Conservation (phyloP, 495 filamentous ascomycete species). For the Sphaerosporella brunnea region DNA sequence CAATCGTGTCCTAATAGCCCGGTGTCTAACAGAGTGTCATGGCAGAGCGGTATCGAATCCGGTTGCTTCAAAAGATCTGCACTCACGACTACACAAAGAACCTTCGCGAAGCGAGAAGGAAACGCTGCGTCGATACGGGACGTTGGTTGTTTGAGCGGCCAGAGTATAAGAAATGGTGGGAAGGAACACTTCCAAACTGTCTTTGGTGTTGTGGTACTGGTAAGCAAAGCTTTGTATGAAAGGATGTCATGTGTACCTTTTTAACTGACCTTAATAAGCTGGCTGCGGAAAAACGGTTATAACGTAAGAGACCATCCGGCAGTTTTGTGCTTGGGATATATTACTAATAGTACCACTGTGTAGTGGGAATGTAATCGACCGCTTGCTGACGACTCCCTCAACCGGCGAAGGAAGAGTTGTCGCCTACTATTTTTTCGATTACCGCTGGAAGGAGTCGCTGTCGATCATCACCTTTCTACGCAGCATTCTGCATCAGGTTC, state of each 20-base stretch:
- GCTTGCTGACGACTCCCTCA: neutral
- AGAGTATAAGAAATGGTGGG: neutral
- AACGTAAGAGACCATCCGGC: neutral
- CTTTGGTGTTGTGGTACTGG: neutral
- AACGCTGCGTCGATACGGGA: neutral
- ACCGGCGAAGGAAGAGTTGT: neutral
- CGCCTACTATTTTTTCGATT: neutral
- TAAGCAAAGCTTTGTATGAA: neutral
- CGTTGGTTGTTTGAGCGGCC: neutral
- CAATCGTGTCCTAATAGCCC: too few relatives aligned
- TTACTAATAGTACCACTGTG: neutral
- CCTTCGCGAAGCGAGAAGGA: slow-evolving; percentile 3
- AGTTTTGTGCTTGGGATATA: neutral
- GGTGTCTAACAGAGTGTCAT: too few relatives aligned
- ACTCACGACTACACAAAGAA: slow-evolving; percentile 6
- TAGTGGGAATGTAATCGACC: neutral
- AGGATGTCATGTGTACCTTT: neutral
- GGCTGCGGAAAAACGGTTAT: neutral
- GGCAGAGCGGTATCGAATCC: slow-evolving; percentile 4
- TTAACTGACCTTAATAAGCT: neutral
- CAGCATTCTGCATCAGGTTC: neutral
- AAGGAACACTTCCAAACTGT: neutral
- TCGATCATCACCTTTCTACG: neutral
- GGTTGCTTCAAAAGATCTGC: slow-evolving; percentile 8
- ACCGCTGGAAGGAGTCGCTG: neutral